Percentiles rank a stretch among this genome's conserved stretches.
Evolutionary conservation across 306 rosid genomes (phyloP).

Genomic region (Gastrolobium villosum): DNA sequence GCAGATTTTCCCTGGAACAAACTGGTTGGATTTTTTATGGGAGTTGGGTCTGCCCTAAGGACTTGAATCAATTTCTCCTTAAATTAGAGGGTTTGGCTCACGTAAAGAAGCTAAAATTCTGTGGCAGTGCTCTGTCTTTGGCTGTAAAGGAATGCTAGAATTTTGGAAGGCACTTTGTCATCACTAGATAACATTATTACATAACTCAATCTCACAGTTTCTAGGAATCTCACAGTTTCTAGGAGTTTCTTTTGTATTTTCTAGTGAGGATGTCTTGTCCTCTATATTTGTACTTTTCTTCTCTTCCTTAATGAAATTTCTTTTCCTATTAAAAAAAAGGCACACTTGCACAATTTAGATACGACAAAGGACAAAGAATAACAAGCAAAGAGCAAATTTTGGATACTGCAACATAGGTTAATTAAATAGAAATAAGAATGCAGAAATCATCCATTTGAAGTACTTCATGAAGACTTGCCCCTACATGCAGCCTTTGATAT

Average conservation of each 20-base stretch:
- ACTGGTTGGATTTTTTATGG: no score
- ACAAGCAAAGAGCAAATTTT: not conserved
- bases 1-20: no score
- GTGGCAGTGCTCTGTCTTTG: not conserved
- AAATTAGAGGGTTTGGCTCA: not conserved
- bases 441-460: constrained; percentile 28
- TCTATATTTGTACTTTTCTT: not conserved
- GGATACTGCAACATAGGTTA: constrained; percentile 10
- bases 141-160: not conserved
- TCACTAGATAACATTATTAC: not conserved
- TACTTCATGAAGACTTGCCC: constrained; percentile 26
- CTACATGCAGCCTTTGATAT: not conserved
- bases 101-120: not conserved
- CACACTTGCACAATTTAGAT: not conserved
- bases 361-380: not conserved
- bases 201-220: not conserved
- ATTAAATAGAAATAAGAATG: constrained; percentile 5
- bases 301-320: no score
- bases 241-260: no score
- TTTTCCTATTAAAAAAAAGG: not conserved
- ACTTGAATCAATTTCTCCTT: not conserved
- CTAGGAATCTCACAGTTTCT: not conserved
- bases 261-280: no score
- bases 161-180: not conserved
- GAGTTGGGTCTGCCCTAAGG: no score